These are phyloP conservation scores for Candida sanyaensis DNA, from an alignment of 1,139 yeast species.

Conservation along the genomic window DNA sequence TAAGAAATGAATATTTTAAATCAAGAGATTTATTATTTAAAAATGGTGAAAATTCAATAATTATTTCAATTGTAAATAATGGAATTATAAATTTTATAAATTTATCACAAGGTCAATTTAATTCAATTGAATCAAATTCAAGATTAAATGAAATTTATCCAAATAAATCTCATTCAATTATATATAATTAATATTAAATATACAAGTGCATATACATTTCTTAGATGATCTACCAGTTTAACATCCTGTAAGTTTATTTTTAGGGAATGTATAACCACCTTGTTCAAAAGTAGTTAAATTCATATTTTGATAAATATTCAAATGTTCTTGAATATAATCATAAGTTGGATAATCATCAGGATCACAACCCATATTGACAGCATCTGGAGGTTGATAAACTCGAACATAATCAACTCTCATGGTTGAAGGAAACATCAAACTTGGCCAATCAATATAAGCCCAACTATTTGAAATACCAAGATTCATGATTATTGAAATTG, in stretches of 20 bases:
- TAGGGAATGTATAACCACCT: slow-evolving; percentile 71
- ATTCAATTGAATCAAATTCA: slow-evolving; percentile 29
- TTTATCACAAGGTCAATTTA: slow-evolving; percentile 56
- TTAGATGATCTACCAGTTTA: not conserved
- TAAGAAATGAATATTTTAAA: slow-evolving; percentile 27
- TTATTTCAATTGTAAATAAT: slow-evolving; percentile 68
- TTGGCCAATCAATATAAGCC: slow-evolving; percentile 82
- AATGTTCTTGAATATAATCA: slow-evolving; percentile 68
- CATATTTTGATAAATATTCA: slow-evolving; percentile 59
- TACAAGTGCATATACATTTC: not conserved
- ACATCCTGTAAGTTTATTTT: slow-evolving; percentile 30
- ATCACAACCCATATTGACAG: slow-evolving; percentile 65
- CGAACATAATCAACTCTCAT: slow-evolving; percentile 77
- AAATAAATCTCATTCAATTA: slow-evolving; percentile 13
- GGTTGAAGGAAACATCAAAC: slow-evolving; percentile 67
- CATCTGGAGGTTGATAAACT: slow-evolving; percentile 68
- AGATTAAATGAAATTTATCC: slow-evolving; percentile 15
- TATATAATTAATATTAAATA: slow-evolving; percentile 11
- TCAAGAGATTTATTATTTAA: slow-evolving; percentile 30
- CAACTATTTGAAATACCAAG: slow-evolving; percentile 80
- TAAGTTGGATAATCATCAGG: slow-evolving; percentile 73
- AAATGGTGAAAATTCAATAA: slow-evolving; percentile 52
- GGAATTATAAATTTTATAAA: slow-evolving; percentile 72
- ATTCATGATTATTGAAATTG: slow-evolving; percentile 79
- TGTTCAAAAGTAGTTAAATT: slow-evolving; percentile 67